Evolutionary conservation across 2,329 filamentous ascomycete species (phyloP), one percentile per base, ranked within the genome.

Genomic region (Cytospora paraplurivora): DNA sequence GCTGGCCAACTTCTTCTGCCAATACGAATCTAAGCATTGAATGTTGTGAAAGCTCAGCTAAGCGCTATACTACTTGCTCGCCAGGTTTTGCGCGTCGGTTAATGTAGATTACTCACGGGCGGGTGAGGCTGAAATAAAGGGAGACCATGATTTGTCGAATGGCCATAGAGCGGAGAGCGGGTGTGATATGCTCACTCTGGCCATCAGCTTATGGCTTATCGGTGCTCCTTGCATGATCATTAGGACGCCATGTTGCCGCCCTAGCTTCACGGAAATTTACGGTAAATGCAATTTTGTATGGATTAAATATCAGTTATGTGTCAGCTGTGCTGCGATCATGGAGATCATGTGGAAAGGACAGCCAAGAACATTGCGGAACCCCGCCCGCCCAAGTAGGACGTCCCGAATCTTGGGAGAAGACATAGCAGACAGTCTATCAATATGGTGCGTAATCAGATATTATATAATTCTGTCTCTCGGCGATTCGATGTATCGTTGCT

Each of bases 1-100:
- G 21, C 5, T 13, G n/a, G n/a, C 4, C 34, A 7, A 11, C 7
- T 6, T 35, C 34, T 21, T n/a, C 35, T 19, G 27, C 50, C 58
- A 60, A 60, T 49, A 35, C 27, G 50, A 54, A 49, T 7, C 7
- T 11, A 19, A 13, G 7, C 2, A 34, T 12, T 32, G 27, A 19
- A 19, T n/a, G 3, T 4, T 47, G 17, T 37, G 27, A 15, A 21
- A n/a, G 44, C 50, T 60, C 50, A 60, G 58, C 58, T 49, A 32
- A 60, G 58, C 51, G n/a, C 58, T 54, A 47, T 17, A 12, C 52
- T 13, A n/a, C n/a, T 0, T 49, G 27, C 47, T 10, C 13, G 44
- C n/a, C n/a, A 33, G 13, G 41, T n/a, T 44, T 44, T n/a, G 17
- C 5, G 8, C 10, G 17, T 44, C n/a, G 5, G 41, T 44, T 17